phyloP scores from a whole-genome alignment of 2,329 filamentous ascomycete species.

The Metarhizium album region DNA sequence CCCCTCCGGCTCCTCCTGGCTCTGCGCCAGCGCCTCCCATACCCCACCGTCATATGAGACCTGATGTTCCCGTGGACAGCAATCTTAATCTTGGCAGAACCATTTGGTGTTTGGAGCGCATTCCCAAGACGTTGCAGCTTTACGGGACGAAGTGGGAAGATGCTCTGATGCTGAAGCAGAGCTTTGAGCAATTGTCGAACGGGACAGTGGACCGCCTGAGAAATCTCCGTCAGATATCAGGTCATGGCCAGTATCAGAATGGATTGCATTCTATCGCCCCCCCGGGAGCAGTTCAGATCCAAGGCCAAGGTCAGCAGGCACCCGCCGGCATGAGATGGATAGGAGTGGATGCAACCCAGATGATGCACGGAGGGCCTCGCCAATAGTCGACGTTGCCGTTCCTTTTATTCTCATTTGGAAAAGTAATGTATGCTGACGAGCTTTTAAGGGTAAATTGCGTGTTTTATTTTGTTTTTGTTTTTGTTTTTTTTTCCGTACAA shows the following conservation, averaged over 20 bases:
- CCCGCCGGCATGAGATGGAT: constrained; percentile 30
- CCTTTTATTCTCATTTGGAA: not conserved
- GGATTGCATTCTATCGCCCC: constrained; percentile 8
- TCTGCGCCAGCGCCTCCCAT: constrained; percentile 42
- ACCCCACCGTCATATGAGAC: constrained; percentile 30
- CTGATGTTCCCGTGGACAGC: constrained; percentile 28
- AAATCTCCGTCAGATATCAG: constrained; percentile 25
- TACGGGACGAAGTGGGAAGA: constrained; percentile 51
- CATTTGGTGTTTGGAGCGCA: constrained; percentile 41
- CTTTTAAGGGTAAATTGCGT: not conserved
- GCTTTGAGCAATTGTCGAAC: constrained; percentile 40
- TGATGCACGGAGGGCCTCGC: constrained; percentile 25
- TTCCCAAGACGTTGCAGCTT: constrained; percentile 41
- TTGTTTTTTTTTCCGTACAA: too few relatives aligned
- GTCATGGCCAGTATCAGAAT: constrained; percentile 23
- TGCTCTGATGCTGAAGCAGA: constrained; percentile 39
- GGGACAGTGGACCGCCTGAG: constrained; percentile 33
- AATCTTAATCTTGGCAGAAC: constrained; percentile 48
- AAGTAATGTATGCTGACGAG: not conserved
- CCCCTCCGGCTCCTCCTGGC: constrained; percentile 34
- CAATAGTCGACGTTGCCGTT: not conserved
- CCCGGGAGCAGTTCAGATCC: constrained; percentile 4
- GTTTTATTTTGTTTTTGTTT: too few relatives aligned
- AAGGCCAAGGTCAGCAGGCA: constrained; percentile 16
- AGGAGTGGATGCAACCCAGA: constrained; percentile 31